These are phyloP conservation scores for Strobilomyces dryophilus DNA, from an alignment of 768 basidiomycete genomes.

Conservation along the genomic window DNA sequence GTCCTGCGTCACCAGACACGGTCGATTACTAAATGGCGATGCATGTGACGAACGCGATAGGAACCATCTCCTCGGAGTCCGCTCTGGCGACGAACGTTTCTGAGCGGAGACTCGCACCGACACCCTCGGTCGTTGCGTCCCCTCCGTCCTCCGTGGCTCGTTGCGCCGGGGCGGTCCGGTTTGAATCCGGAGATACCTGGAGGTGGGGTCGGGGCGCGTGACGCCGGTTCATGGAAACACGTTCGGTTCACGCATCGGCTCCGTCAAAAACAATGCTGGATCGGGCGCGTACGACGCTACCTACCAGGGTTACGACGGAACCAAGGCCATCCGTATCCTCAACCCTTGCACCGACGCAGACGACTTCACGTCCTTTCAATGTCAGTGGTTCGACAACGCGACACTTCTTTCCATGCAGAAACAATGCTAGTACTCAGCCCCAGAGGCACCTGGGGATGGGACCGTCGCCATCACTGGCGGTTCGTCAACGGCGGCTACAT, in stretches of 20 bases:
- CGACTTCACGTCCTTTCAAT: slow-evolving; percentile 45
- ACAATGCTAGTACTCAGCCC: slow-evolving; percentile 74
- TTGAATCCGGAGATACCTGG: too few species aligned
- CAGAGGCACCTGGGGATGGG: slow-evolving; percentile 74
- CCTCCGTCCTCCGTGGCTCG: too few species aligned
- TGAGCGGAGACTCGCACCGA: too few species aligned
- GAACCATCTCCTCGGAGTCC: too few species aligned
- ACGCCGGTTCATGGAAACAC: too few species aligned
- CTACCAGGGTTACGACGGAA: slow-evolving; percentile 81
- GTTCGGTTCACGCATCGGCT: slow-evolving; percentile 34
- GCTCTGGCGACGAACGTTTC: too few species aligned
- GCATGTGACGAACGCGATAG: too few species aligned
- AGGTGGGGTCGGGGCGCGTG: too few species aligned
- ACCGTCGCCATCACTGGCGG: slow-evolving; percentile 77
- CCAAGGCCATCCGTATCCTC: slow-evolving; percentile 74
- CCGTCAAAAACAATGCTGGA: slow-evolving; percentile 41
- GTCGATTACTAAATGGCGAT: too few species aligned
- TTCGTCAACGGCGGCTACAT: slow-evolving; percentile 76
- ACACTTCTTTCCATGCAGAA: slow-evolving; percentile 60
- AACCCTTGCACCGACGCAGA: slow-evolving; percentile 60
- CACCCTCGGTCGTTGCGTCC: too few species aligned
- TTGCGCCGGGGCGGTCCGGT: too few species aligned
- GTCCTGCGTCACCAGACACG: too few species aligned
- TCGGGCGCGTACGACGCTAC: slow-evolving; percentile 55
- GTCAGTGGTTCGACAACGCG: slow-evolving; percentile 72